Percentiles rank a stretch among this genome's conserved stretches.
These are phyloP conservation scores for Meyerozyma sp. DNA, from an alignment of 1,139 yeast genomes.

Conservation along the genomic window DNA sequence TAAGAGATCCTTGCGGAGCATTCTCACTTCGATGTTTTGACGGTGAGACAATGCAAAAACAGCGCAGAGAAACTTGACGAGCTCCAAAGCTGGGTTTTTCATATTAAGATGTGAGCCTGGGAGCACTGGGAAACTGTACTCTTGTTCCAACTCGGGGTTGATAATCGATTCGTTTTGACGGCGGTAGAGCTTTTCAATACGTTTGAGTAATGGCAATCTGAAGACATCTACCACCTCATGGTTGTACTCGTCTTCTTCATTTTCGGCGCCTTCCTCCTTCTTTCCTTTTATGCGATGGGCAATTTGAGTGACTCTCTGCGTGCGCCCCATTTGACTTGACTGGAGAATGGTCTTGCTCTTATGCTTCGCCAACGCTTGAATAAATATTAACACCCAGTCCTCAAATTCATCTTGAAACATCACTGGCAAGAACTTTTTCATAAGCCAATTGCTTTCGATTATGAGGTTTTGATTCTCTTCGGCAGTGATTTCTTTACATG, in stretches of 20 bases:
- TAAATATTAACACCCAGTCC: slow-evolving; percentile 76
- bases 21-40: slow-evolving; percentile 66
- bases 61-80: slow-evolving; percentile 72
- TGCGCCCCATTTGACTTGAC: slow-evolving; percentile 28
- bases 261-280: slow-evolving; percentile 29
- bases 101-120: slow-evolving; percentile 65
- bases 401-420: slow-evolving; percentile 78
- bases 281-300: slow-evolving; percentile 48
- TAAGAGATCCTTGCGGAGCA: slow-evolving; percentile 70
- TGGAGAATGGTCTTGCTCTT: slow-evolving; percentile 40
- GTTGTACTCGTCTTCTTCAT: slow-evolving; percentile 21
- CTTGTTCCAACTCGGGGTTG: slow-evolving; percentile 57
- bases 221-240: slow-evolving; percentile 44
- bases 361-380: slow-evolving; percentile 62
- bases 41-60: slow-evolving; percentile 63
- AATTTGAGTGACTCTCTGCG: slow-evolving; percentile 67
- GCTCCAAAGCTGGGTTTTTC: slow-evolving; percentile 71
- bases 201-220: slow-evolving; percentile 58
- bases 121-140: slow-evolving; percentile 65
- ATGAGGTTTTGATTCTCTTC: slow-evolving; percentile 53
- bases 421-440: slow-evolving; percentile 67
- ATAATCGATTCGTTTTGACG: slow-evolving; percentile 71
- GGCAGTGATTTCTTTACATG: slow-evolving; percentile 54
- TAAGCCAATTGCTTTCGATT: slow-evolving; percentile 75
- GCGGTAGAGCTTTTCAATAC: slow-evolving; percentile 60